These are phyloP conservation scores for Aspergillus bridgeri DNA, from an alignment of 495 filamentous ascomycete genomes.

Conservation along the genomic window DNA sequence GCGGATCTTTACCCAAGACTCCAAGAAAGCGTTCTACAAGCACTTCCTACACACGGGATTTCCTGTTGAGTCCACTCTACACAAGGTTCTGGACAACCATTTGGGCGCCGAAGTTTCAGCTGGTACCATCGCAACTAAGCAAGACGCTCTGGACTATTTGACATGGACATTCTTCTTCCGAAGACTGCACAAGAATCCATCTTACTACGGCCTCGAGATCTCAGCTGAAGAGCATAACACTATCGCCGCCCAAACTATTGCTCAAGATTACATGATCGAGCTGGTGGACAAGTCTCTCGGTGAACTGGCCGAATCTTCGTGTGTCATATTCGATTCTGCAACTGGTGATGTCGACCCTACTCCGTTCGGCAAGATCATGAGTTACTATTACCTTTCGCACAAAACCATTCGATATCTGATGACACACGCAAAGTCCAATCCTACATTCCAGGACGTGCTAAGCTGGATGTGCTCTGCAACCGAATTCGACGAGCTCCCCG, in stretches of 20 bases:
- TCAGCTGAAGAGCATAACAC: conserved; percentile 90
- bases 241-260: conserved; percentile 74
- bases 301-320: conserved; percentile 78
- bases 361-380: conserved; percentile 94
- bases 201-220: conserved; percentile 95
- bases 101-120: conserved; percentile 92
- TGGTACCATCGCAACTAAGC: conserved; percentile 86
- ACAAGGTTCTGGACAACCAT: conserved; percentile 97
- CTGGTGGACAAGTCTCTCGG: conserved; percentile 82
- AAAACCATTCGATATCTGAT: conserved; percentile 86
- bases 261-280: conserved; percentile 88
- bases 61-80: conserved; percentile 91
- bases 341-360: conserved; percentile 89
- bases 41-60: conserved; percentile 98
- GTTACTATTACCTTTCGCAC: conserved; percentile 98
- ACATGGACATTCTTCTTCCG: conserved; percentile 99
- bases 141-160: conserved; percentile 95
- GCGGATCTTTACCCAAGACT: conserved; percentile 92
- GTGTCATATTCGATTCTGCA: conserved; percentile 67
- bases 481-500: conserved; percentile 96
- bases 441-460: conserved; percentile 79
- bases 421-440: conserved; percentile 68
- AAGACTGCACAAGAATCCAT: conserved; percentile 94
- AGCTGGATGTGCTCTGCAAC: conserved; percentile 90
- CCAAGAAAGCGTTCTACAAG: conserved; percentile 99